Conservation (phyloP, 2,329 filamentous ascomycete genomes). For the Fusarium paranaense region DNA sequence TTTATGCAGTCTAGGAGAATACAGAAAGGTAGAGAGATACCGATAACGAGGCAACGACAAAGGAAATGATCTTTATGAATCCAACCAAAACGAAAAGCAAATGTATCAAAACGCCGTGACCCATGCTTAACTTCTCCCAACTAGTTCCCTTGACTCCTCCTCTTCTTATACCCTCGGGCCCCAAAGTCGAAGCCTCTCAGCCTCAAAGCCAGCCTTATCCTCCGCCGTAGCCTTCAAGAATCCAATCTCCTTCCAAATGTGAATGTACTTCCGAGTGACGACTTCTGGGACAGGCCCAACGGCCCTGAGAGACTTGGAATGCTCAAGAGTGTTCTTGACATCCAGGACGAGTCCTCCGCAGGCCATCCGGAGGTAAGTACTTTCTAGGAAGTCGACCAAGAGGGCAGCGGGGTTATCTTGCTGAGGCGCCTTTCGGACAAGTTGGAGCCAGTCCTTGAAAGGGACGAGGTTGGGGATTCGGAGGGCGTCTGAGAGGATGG, state of each 20-base stretch:
- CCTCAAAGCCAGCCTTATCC: slow-evolving; percentile 26
- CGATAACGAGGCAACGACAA: not conserved
- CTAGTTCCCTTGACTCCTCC: not conserved
- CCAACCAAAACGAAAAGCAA: not conserved
- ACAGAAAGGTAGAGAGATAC: not conserved
- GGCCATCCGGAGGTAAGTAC: slow-evolving; percentile 25
- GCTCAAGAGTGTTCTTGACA: slow-evolving; percentile 25
- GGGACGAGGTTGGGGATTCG: slow-evolving; percentile 17
- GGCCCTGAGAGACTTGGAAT: slow-evolving; percentile 17
- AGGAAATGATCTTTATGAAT: not conserved
- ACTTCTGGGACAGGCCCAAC: slow-evolving; percentile 28
- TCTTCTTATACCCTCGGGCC: slow-evolving; percentile 3
- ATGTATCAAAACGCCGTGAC: not conserved
- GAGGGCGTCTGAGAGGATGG: slow-evolving; percentile 18
- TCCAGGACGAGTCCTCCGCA: slow-evolving; percentile 21
- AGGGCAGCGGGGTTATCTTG: slow-evolving; percentile 25
- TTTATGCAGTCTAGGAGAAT: not conserved
- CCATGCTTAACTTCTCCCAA: not conserved
- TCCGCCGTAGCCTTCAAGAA: slow-evolving; percentile 33
- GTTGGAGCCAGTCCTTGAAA: slow-evolving; percentile 20
- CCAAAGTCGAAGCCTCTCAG: slow-evolving; percentile 23
- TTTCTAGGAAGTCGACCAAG: slow-evolving; percentile 12
- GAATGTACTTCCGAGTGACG: slow-evolving; percentile 35
- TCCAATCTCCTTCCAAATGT: slow-evolving; percentile 40
- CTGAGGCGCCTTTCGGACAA: slow-evolving; percentile 25